Evolutionary conservation across 202 grass and related monocot genomes (phyloP).

Genomic region (Dendrocalamus latiflorus): DNA sequence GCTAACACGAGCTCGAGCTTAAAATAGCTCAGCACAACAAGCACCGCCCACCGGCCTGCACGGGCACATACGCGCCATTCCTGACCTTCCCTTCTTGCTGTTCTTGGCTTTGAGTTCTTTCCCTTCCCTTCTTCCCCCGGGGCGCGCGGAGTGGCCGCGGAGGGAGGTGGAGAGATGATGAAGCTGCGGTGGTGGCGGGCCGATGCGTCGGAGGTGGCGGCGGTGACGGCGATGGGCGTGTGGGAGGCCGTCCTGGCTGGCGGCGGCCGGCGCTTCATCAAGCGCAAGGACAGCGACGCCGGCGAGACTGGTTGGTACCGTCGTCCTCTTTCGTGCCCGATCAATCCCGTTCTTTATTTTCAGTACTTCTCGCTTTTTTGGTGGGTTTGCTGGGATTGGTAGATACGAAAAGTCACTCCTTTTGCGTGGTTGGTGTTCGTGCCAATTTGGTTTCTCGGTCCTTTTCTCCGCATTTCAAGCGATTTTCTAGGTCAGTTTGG

Average conservation of each 20-base stretch:
- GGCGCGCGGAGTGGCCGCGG: background rate
- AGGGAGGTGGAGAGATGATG: slow-evolving; percentile 20
- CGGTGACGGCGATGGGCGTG: slow-evolving; percentile 68
- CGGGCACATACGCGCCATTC: background rate
- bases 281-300: slow-evolving; percentile 86
- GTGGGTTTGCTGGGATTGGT: background rate
- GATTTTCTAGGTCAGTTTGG: slow-evolving; percentile 1
- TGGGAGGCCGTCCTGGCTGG: slow-evolving; percentile 70
- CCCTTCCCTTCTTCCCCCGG: background rate
- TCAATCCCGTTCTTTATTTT: background rate
- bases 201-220: slow-evolving; percentile 46
- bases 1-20: slow-evolving; percentile 40
- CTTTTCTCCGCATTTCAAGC: slow-evolving; percentile 7
- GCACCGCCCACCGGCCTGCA: slow-evolving; percentile 21
- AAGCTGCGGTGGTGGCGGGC: slow-evolving; percentile 50
- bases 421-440: background rate
- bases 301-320: slow-evolving; percentile 56
- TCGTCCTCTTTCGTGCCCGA: background rate
- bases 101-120: background rate
- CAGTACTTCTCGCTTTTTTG: background rate
- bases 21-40: slow-evolving; percentile 49
- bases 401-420: background rate
- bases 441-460: background rate
- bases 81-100: background rate
- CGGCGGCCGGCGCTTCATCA: slow-evolving; percentile 68